Evolutionary conservation across 306 rosid genomes (phyloP).

Genomic region (Cucurbita ficifolia): DNA sequence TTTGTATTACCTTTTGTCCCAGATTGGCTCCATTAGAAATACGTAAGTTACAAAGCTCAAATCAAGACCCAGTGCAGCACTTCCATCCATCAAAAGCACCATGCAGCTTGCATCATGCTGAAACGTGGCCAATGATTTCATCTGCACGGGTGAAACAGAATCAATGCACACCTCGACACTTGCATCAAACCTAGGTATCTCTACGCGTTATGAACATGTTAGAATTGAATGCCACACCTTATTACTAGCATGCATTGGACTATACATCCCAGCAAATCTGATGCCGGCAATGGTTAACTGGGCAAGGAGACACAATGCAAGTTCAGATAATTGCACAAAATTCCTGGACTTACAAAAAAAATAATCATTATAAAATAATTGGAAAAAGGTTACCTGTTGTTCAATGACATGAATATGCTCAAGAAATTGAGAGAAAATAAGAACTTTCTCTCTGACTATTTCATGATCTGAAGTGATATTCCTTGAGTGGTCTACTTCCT

Average conservation of each 20-base stretch:
- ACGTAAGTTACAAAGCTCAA: constrained; percentile 85
- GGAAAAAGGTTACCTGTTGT: constrained; percentile 48
- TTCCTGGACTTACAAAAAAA: not conserved
- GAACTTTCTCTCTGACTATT: constrained; percentile 46
- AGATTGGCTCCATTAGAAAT: constrained; percentile 92
- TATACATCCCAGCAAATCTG: constrained; percentile 79
- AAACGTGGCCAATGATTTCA: constrained; percentile 69
- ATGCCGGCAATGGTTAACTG: constrained; percentile 76
- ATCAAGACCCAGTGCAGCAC: constrained; percentile 97
- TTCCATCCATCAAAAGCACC: constrained; percentile 97
- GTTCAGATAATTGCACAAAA: not conserved
- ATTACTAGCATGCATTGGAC: constrained; percentile 76
- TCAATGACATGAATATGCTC: constrained; percentile 96
- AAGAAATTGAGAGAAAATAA: constrained; percentile 91
- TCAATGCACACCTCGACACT: constrained; percentile 12
- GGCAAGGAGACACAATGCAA: constrained; percentile 14
- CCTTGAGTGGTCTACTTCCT: constrained; percentile 14
- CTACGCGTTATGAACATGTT: not conserved
- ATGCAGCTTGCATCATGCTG: constrained; percentile 70
- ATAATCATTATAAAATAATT: too few relatives aligned
- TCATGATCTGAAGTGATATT: constrained; percentile 13
- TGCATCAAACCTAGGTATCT: not conserved
- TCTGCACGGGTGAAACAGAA: constrained; percentile 35
- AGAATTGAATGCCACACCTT: constrained; percentile 32
- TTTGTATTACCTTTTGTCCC: constrained; percentile 78